Evolutionary conservation across 192 early-diverging fungal genomes (phyloP).

Genomic region (Backusella westeae): DNA sequence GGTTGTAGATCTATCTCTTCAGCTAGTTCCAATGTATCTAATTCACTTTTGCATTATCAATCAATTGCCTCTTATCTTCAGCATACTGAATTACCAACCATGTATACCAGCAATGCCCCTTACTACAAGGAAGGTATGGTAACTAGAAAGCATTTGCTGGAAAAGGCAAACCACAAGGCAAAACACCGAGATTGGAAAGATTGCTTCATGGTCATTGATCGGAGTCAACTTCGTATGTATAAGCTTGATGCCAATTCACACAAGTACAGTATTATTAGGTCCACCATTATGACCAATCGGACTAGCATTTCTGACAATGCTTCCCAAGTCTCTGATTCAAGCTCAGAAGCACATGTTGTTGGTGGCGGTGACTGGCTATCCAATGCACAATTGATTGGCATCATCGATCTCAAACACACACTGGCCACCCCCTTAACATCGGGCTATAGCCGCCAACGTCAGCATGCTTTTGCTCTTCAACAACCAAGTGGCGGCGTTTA

Average conservation of each 20-base stretch:
- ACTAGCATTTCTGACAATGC: constrained; percentile 13
- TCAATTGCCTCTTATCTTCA: constrained; percentile 13
- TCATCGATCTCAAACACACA: constrained; percentile 74
- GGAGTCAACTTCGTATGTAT: constrained; percentile 75
- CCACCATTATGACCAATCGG: constrained; percentile 4
- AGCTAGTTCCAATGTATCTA: background rate
- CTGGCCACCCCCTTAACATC: constrained; percentile 80
- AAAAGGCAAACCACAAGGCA: constrained; percentile 73
- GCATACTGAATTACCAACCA: constrained; percentile 16
- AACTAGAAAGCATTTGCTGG: constrained; percentile 83
- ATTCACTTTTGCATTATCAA: background rate
- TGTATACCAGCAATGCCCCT: constrained; percentile 28
- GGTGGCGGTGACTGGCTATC: constrained; percentile 24
- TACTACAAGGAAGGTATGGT: constrained; percentile 74
- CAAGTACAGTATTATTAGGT: constrained; percentile 9
- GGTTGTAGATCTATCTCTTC: background rate
- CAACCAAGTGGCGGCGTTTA: constrained; percentile 78
- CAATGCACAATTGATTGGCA: constrained; percentile 42
- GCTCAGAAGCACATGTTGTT: background rate
- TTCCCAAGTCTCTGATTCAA: background rate
- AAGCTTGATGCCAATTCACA: constrained; percentile 8
- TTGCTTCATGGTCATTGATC: constrained; percentile 71
- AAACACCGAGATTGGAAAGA: constrained; percentile 84
- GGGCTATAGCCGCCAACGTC: constrained; percentile 75
- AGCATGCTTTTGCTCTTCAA: constrained; percentile 85